phyloP scores from a whole-genome alignment of 2,329 filamentous ascomycete species.

The Thielaviopsis ethacetica region DNA sequence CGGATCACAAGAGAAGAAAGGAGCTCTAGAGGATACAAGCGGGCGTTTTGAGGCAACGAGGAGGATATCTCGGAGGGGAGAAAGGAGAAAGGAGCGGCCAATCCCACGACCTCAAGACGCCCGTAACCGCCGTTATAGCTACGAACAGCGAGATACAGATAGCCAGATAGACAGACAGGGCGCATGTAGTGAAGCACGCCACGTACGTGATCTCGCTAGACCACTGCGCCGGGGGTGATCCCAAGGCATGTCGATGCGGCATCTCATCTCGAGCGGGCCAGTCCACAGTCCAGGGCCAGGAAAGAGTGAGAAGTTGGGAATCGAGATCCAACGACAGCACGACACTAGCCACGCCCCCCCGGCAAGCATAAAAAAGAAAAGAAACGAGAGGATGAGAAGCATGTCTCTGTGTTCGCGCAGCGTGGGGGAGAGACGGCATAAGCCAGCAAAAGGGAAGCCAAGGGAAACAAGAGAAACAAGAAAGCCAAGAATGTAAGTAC shows the following conservation, averaged over 20 bases:
- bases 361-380: too few relatives aligned
- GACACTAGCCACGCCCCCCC: too few relatives aligned
- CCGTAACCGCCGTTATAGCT: not conserved
- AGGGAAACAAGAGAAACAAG: too few relatives aligned
- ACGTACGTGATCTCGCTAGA: not conserved
- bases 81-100: not conserved
- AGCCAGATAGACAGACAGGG: not conserved
- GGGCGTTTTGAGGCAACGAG: not conserved
- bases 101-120: not conserved
- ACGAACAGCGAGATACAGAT: too few relatives aligned
- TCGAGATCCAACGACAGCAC: too few relatives aligned
- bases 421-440: too few relatives aligned
- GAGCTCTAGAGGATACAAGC: not conserved
- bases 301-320: too few relatives aligned
- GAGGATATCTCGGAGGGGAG: not conserved
- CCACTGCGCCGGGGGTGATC: not conserved
- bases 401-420: too few relatives aligned
- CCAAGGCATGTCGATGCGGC: not conserved
- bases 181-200: not conserved
- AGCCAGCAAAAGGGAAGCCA: too few relatives aligned
- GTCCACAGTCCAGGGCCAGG: not conserved
- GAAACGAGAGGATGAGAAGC: too few relatives aligned
- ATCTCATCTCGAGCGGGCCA: not conserved
- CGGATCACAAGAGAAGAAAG: not conserved
- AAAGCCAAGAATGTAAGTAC: too few relatives aligned